These are phyloP conservation scores for Trichoderma reesei DNA, from an alignment of 495 filamentous ascomycete species.

Conservation along the genomic window DNA sequence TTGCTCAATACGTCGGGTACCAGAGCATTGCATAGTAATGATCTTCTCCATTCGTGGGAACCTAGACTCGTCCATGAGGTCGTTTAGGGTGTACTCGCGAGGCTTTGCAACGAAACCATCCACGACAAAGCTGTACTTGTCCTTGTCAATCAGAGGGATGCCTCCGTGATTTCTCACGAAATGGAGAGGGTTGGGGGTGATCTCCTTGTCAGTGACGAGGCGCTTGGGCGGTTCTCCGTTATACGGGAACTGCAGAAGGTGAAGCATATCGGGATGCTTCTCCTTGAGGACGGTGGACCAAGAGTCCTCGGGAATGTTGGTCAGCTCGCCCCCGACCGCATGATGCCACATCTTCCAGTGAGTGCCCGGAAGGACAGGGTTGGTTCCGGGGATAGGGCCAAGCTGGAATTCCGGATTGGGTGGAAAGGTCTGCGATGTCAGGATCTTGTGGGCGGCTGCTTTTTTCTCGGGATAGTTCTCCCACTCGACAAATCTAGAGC, in stretches of 20 bases:
- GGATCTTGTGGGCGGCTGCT: conserved; percentile 42
- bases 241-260: conserved; percentile 61
- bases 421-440: conserved; percentile 47
- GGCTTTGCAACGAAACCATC: conserved; percentile 49
- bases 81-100: conserved; percentile 41
- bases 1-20: conserved; percentile 60
- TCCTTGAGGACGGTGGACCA: conserved; percentile 51
- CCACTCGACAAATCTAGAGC: conserved; percentile 55
- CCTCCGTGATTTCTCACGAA: conserved; percentile 60
- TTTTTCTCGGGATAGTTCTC: conserved; percentile 60
- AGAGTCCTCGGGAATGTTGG: conserved; percentile 39
- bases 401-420: conserved; percentile 51
- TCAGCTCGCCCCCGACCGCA: conserved; percentile 39
- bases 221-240: conserved; percentile 52
- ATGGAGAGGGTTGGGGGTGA: conserved; percentile 51
- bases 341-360: conserved; percentile 58
- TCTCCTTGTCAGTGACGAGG: conserved; percentile 19
- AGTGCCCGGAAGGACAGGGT: conserved; percentile 49
- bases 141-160: conserved; percentile 50
- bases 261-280: conserved; percentile 56
- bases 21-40: conserved; percentile 57
- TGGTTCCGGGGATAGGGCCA: conserved; percentile 48
- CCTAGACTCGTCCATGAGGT: conserved; percentile 43
- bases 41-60: conserved; percentile 48
- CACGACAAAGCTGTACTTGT: conserved; percentile 41